These are phyloP conservation scores for Syncephalastrum contaminatum DNA, from an alignment of 371 early-diverging fungal species.

Conservation along the genomic window DNA sequence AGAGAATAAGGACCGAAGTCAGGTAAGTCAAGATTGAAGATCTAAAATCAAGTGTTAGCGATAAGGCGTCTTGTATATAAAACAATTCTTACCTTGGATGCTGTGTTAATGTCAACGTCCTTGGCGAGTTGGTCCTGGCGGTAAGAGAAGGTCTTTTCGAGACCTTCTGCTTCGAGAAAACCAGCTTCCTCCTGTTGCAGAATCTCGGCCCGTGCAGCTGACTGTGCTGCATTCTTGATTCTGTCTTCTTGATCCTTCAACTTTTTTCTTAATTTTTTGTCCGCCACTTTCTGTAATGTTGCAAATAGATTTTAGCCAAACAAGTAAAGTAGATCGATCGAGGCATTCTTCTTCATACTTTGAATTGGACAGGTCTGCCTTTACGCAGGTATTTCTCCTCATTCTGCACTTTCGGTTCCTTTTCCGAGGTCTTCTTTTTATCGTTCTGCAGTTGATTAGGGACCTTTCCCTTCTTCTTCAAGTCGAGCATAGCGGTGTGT, in stretches of 20 bases:
- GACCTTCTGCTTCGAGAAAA: slow-evolving; percentile 83
- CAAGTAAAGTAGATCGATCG: slow-evolving; percentile 1
- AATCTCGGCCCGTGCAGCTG: slow-evolving; percentile 78
- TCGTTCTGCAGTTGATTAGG: too few species aligned
- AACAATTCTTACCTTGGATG: slow-evolving; percentile 61
- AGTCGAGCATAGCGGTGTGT: too few species aligned
- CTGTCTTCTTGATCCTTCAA: slow-evolving; percentile 61
- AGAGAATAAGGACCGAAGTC: slow-evolving; percentile 87
- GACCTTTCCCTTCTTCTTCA: too few species aligned
- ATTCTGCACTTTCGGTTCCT: too few species aligned
- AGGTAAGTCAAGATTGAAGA: slow-evolving; percentile 80
- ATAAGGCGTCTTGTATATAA: neutral
- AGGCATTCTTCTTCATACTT: slow-evolving; percentile 9
- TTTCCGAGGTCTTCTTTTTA: too few species aligned
- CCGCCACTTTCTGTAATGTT: slow-evolving; percentile 52
- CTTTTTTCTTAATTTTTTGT: slow-evolving; percentile 64
- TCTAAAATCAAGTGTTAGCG: slow-evolving; percentile 29
- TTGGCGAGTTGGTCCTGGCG: slow-evolving; percentile 76
- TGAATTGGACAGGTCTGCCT: slow-evolving; percentile 12
- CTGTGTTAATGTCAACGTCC: slow-evolving; percentile 78
- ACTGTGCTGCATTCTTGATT: slow-evolving; percentile 66
- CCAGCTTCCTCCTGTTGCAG: slow-evolving; percentile 76
- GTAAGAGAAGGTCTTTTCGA: slow-evolving; percentile 88
- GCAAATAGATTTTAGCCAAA: neutral
- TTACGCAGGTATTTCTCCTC: slow-evolving; percentile 13